These are phyloP conservation scores for Xanthoceras sorbifolium DNA, from an alignment of 345 rosid genomes.

Conservation along the genomic window DNA sequence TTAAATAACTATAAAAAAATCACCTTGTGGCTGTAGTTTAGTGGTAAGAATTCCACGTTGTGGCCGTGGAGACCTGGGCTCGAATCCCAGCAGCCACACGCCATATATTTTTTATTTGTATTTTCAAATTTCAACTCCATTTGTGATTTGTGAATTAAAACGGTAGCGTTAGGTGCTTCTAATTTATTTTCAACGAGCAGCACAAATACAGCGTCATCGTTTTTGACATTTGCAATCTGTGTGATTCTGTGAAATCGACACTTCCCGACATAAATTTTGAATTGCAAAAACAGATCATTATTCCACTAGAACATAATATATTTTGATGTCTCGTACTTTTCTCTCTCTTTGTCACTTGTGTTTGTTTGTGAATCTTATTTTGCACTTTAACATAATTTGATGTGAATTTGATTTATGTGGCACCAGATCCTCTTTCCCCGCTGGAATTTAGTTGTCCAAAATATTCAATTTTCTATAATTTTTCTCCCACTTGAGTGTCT, in stretches of 20 bases:
- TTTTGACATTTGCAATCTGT: background rate
- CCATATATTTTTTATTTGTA: too few species aligned
- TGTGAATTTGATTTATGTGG: background rate
- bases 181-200: too few species aligned
- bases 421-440: background rate
- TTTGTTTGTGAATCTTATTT: background rate
- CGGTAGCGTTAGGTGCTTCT: too few species aligned
- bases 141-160: too few species aligned
- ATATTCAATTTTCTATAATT: too few species aligned
- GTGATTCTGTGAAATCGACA: too few species aligned
- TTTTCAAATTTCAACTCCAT: too few species aligned
- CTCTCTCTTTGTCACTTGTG: background rate
- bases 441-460: background rate
- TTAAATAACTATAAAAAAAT: too few species aligned
- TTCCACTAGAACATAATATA: background rate
- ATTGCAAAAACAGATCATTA: background rate
- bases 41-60: constrained; percentile 86
- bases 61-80: constrained; percentile 95
- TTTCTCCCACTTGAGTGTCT: too few species aligned
- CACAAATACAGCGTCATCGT: background rate
- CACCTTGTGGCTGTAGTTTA: constrained; percentile 65
- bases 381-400: background rate
- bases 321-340: background rate
- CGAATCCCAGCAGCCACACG: constrained; percentile 91
- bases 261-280: too few species aligned